Base-by-base conservation (phyloP, 495 filamentous ascomycete species). In the Copromyces sp. region DNA sequence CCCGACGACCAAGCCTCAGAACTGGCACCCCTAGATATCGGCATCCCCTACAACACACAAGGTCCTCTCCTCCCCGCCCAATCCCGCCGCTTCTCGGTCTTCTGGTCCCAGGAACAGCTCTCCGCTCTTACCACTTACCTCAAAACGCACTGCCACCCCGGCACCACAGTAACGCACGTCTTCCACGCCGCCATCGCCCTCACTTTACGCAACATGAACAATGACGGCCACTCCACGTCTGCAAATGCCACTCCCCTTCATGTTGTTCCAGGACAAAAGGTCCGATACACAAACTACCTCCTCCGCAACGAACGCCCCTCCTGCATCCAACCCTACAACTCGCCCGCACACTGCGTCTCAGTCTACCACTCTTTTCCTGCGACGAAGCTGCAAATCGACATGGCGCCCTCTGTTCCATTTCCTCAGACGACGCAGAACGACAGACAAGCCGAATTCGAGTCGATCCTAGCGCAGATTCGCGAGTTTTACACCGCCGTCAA, bases 121-220 rank as follows among this genome's bases (percentile, higher is more conserved):
- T 16, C 71, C 20, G 38, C 70, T 3, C 69, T 82, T 3, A 73
- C 78, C 24, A 68, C 68, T 16, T 69, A 61, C 11, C 77, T 78
- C 71, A 81, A 80, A 41, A n/a, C 53, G 3, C 38, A 74, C 5
- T 1, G 0, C 29, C 29, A 35, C 53, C 53, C 53, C 0, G 75
- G 76, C 1, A 74, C 77, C 2, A 82, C 77, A 17, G 75, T 79
- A 11, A 82, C 81, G 1, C 81, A 83, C 32, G 75, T 74, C 41
- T 81, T 82, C 72, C 78, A 79, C 72, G 73, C 80, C 9, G 77
- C 79, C 72, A 77, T 82, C 16, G 78, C 80, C 8, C 38, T 81
- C 7, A 72, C 72, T 4, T 47, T 82, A 9, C 74, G 75, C 17
- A 73, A 80, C 38, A 9, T 79, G 24, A 24, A 24, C 16, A 75